Conservation (phyloP, 73 alveolate species). For the Paramecium sexaurelia region DNA sequence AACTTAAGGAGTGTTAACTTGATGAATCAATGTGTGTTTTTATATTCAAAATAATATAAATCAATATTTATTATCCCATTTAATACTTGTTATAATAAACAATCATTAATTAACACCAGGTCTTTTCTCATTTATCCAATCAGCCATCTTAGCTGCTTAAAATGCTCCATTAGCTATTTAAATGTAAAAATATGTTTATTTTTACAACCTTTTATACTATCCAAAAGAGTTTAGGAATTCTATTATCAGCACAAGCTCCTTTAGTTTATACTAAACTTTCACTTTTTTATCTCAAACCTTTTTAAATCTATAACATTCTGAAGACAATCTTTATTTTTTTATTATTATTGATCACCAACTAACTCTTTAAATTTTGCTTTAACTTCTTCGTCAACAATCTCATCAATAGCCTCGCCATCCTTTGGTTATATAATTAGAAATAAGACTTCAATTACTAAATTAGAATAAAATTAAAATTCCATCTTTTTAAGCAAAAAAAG, state of each 20-base stretch:
- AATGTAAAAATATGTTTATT: not conserved
- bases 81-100: too few species aligned
- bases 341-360: conserved; percentile 3
- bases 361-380: not conserved
- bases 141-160: conserved; percentile 55
- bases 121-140: conserved; percentile 59
- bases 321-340: conserved; percentile 41
- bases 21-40: not conserved
- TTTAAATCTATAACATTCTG: too few species aligned
- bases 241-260: conserved; percentile 86
- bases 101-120: conserved; percentile 8
- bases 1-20: conserved; percentile 34
- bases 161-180: conserved; percentile 62
- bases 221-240: conserved; percentile 83
- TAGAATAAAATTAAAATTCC: not conserved
- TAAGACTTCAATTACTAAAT: conserved; percentile 67
- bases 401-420: conserved; percentile 72
- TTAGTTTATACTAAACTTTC: too few species aligned
- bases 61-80: not conserved
- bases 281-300: too few species aligned
- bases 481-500: conserved; percentile 86
- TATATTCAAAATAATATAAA: not conserved
- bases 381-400: conserved; percentile 65
- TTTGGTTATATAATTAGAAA: conserved; percentile 72
- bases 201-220: conserved; percentile 35